These are phyloP conservation scores for Acer yangbiense DNA, from an alignment of 345 rosid species.

Conservation along the genomic window DNA sequence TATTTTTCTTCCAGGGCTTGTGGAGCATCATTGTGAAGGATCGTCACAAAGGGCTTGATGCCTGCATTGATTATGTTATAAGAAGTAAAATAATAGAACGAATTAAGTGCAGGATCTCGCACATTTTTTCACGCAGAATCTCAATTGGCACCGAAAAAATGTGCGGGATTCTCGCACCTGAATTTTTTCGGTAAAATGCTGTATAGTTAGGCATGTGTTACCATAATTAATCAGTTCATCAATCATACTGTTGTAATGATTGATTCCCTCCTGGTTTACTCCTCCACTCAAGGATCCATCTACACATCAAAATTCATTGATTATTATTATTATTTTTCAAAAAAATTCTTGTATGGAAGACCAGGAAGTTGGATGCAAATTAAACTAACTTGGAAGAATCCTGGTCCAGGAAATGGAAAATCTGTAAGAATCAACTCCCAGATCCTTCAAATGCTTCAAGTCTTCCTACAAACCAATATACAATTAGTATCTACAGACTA, in stretches of 20 bases:
- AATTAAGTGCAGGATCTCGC: no score
- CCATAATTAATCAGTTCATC: slow-evolving; percentile 32
- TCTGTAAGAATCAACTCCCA: slow-evolving; percentile 46
- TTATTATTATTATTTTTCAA: not conserved
- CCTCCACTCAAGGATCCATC: slow-evolving; percentile 53
- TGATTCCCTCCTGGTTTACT: slow-evolving; percentile 49
- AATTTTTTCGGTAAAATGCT: not conserved
- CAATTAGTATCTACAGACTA: not conserved
- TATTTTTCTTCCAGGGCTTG: slow-evolving; percentile 43
- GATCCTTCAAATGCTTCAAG: slow-evolving; percentile 22
- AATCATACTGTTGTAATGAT: slow-evolving; percentile 58
- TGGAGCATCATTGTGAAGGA: slow-evolving; percentile 47
- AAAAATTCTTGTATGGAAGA: not conserved
- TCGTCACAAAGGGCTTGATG: slow-evolving; percentile 44
- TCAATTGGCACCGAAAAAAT: no score
- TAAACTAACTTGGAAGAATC: slow-evolving; percentile 41
- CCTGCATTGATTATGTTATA: slow-evolving; percentile 11
- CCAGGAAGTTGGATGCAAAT: not conserved
- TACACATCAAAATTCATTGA: not conserved
- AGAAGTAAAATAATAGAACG: no score
- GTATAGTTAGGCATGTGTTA: not conserved
- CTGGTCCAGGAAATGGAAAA: slow-evolving; percentile 57
- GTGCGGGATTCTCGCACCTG: no score
- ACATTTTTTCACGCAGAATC: no score
- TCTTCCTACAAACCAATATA: slow-evolving; percentile 39